Base-by-base conservation (phyloP, 2,329 filamentous ascomycete genomes). In the Aspergillus ochraceoroseus region DNA sequence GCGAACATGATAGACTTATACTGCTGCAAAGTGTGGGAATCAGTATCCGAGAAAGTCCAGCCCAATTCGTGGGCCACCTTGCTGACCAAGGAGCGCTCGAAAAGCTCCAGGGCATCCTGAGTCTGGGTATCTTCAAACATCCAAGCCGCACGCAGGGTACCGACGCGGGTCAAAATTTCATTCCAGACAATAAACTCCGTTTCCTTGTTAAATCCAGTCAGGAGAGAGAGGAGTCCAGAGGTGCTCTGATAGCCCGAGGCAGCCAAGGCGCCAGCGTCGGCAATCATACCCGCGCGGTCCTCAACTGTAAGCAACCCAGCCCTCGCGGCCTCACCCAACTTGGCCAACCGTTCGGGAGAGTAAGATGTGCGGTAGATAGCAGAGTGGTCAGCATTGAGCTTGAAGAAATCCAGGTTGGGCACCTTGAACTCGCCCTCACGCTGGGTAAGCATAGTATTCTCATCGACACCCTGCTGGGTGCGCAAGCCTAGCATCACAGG, bases 1-100 rank as follows among this genome's bases (percentile, higher is more conserved):
- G 85, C 85, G 61, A 96, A 96, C 62, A 95, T 77, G 61, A 95
- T 77, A 9, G 81, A 82, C 73, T 96, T 96, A 76, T 95, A 94
- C 63, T 95, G 89, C 65, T 95, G 88, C 63, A 89, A 76, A 52
- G 95, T 82, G 61, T 95, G 89, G 34, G 85, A 87, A 55, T 96
- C 90, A 3, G 75, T 76, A 17, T 89, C 84, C 18, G 79, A 83
- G 67, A 96, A 95, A 9, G 79, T 70, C 90, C 90, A 96, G 44
- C 90, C 90, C 30, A 94, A 69, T 59, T 88, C 78, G 63, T 95
- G 89, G 0, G 89, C 83, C 65, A 88, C 90, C 53, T 77, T 72
- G 57, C 81, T 82, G 44, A 86, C 77, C 14, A 96, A 75, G 7
- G 86, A 78, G 48, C 82, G 77, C 62, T 94, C 83, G 74, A 95